Conservation (phyloP, 768 basidiomycete species). For the Boletus vinaceobasis region DNA sequence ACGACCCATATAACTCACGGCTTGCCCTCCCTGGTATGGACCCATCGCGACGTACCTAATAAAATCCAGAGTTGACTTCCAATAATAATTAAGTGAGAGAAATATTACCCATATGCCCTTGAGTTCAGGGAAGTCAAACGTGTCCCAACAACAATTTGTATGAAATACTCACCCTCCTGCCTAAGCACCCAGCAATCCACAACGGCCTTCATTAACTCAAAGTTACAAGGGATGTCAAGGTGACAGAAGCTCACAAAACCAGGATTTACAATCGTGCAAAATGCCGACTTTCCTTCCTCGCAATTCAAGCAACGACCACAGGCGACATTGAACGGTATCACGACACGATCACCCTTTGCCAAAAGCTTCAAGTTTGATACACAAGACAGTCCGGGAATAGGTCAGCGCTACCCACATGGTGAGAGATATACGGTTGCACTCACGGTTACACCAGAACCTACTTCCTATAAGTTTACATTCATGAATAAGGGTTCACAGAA, state of each 20-base stretch:
- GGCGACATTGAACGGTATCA: constrained; percentile 59
- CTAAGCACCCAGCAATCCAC: background rate
- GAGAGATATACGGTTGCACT: background rate
- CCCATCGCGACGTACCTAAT: background rate
- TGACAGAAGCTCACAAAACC: background rate
- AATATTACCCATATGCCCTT: background rate
- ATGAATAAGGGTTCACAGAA: background rate
- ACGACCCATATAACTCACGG: background rate
- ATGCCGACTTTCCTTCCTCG: constrained; percentile 49
- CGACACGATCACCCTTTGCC: constrained; percentile 57
- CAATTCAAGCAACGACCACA: constrained; percentile 58
- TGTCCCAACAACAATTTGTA: background rate
- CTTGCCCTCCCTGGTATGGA: background rate
- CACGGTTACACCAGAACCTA: constrained; percentile 1
- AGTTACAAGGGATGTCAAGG: background rate
- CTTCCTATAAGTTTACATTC: background rate
- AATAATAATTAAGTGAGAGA: background rate
- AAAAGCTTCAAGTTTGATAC: constrained; percentile 34
- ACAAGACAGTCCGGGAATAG: too few species aligned
- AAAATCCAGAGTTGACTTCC: background rate
- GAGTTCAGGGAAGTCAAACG: background rate
- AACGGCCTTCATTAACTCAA: background rate
- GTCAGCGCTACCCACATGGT: background rate
- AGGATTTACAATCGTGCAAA: constrained; percentile 57
- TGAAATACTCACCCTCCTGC: constrained; percentile 1